These are phyloP conservation scores for Paulownia fortunei DNA, from an alignment of 257 asterid genomes.

Conservation along the genomic window DNA sequence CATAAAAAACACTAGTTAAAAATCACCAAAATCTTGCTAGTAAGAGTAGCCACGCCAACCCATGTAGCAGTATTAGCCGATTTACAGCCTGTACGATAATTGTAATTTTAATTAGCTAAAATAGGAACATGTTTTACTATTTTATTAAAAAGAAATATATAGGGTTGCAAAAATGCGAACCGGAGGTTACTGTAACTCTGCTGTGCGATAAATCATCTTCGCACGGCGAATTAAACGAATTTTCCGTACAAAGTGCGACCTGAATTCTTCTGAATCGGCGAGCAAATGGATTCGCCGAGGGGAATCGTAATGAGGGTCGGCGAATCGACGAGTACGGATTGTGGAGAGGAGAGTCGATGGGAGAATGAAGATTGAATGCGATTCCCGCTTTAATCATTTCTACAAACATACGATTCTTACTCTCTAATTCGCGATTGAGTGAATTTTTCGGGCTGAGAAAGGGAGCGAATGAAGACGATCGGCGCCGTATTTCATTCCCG, in stretches of 20 bases:
- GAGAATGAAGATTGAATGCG: slow-evolving; percentile 19
- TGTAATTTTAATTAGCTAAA: background rate
- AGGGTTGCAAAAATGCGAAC: slow-evolving; percentile 19
- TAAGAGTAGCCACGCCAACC: slow-evolving; percentile 48
- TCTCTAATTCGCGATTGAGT: background rate
- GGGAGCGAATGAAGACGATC: background rate
- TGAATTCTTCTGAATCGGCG: slow-evolving; percentile 28
- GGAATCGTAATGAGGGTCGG: slow-evolving; percentile 20
- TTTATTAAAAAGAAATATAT: background rate
- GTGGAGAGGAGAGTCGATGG: slow-evolving; percentile 5
- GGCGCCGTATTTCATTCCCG: slow-evolving; percentile 12
- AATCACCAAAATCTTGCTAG: slow-evolving; percentile 53
- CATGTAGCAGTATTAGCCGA: slow-evolving; percentile 38
- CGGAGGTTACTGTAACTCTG: slow-evolving; percentile 17
- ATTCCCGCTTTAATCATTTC: slow-evolving; percentile 37
- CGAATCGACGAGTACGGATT: slow-evolving; percentile 19
- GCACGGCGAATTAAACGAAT: slow-evolving; percentile 12
- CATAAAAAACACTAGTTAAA: background rate
- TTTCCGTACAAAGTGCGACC: slow-evolving; percentile 19
- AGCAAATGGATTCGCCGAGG: slow-evolving; percentile 21
- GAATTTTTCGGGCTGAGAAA: background rate
- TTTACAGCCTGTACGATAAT: slow-evolving; percentile 29
- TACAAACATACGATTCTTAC: background rate
- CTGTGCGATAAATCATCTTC: slow-evolving; percentile 16
- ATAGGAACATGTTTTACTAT: background rate